phyloP scores from a whole-genome alignment of 345 rosid genomes.

The Salix purpurea region DNA sequence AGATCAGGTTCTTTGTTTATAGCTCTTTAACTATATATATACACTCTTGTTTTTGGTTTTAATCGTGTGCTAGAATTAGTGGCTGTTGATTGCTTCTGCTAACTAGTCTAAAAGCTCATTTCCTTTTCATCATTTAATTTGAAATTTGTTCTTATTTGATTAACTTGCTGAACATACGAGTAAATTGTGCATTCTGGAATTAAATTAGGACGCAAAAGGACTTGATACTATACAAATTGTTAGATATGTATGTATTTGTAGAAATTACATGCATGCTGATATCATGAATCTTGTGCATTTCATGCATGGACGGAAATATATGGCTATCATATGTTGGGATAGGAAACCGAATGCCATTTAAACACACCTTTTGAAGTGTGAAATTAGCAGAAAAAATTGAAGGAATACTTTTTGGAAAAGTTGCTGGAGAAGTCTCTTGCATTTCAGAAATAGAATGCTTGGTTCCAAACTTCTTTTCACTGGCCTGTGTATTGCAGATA shows the following conservation, averaged over 20 bases:
- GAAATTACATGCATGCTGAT: background rate
- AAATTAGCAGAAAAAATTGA: too few relatives aligned
- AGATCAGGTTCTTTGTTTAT: constrained; percentile 49
- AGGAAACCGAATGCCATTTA: background rate
- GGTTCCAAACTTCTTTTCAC: background rate
- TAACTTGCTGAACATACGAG: background rate
- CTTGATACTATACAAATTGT: background rate
- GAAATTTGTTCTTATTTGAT: background rate
- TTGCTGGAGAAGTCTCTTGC: background rate
- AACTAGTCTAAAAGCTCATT: constrained; percentile 2
- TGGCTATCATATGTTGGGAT: background rate
- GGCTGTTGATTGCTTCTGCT: constrained; percentile 4
- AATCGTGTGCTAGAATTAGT: constrained; percentile 1
- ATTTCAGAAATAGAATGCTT: background rate
- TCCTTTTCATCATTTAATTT: background rate
- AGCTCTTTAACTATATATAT: constrained; percentile 1
- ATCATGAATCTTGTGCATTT: background rate
- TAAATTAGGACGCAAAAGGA: background rate
- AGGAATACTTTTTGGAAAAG: background rate
- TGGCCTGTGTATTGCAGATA: constrained; percentile 25
- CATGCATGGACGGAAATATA: background rate
- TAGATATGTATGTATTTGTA: background rate
- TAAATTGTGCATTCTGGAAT: background rate
- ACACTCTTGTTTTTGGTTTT: background rate
- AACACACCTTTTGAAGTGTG: background rate